phyloP scores from a whole-genome alignment of 163 green algal species.

The Scenedesmus sp. region DNA sequence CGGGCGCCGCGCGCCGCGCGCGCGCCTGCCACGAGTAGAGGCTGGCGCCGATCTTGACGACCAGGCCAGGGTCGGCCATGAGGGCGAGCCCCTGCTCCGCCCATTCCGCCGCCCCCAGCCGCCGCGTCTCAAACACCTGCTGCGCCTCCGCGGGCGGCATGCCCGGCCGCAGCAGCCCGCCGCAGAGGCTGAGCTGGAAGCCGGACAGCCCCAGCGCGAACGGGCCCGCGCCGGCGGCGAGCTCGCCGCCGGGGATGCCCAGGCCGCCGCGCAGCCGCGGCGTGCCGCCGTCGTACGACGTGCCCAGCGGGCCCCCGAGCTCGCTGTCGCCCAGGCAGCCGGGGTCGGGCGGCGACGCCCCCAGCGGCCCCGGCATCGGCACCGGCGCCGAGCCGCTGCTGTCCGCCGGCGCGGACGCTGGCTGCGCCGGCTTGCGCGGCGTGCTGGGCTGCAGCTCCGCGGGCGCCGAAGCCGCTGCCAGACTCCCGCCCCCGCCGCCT shows the following conservation, averaged over 20 bases:
- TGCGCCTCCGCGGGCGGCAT: slow-evolving; percentile 52
- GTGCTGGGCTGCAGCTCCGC: slow-evolving; percentile 19
- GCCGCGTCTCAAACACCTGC: slow-evolving; percentile 56
- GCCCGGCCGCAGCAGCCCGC: slow-evolving; percentile 41
- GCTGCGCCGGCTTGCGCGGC: slow-evolving; percentile 3
- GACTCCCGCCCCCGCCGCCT: not conserved
- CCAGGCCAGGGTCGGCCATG: slow-evolving; percentile 50
- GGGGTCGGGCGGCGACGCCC: slow-evolving; percentile 9
- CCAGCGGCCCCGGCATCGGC: not conserved
- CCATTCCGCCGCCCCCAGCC: slow-evolving; percentile 42
- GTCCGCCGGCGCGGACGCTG: not conserved
- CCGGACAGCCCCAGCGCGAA: slow-evolving; percentile 36
- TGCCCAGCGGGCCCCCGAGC: not conserved
- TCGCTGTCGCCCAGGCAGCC: slow-evolving; percentile 49
- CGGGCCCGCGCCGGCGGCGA: not conserved
- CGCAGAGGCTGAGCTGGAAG: slow-evolving; percentile 79
- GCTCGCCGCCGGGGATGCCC: not conserved
- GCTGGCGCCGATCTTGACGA: slow-evolving; percentile 58
- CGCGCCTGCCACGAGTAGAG: slow-evolving; percentile 64
- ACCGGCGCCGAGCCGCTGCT: not conserved
- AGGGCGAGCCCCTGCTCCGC: slow-evolving; percentile 35
- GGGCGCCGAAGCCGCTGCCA: not conserved
- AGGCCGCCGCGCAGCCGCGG: not conserved
- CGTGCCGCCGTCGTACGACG: slow-evolving; percentile 19
- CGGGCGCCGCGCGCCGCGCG: not conserved